Evolutionary conservation across 1,139 yeast species (phyloP).

Genomic region (Pichia sp.): DNA sequence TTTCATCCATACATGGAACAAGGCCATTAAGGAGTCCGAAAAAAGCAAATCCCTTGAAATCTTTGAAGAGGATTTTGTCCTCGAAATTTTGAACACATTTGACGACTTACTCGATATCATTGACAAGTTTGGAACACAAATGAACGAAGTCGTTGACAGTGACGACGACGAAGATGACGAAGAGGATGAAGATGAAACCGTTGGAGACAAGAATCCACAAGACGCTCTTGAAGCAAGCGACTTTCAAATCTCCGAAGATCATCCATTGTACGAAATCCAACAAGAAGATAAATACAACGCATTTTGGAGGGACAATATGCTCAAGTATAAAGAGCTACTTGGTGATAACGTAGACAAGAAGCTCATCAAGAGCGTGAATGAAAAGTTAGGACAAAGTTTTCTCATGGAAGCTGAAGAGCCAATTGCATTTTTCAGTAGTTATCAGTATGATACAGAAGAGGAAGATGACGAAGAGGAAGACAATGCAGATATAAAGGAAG

Average conservation of each 20-base stretch:
- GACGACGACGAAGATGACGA: conserved; percentile 35
- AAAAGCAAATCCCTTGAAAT: conserved; percentile 15
- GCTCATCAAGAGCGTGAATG: conserved; percentile 22
- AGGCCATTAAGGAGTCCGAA: conserved; percentile 29
- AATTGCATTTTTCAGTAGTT: conserved; percentile 44
- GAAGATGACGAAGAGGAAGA: conserved; percentile 39
- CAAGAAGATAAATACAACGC: conserved; percentile 34
- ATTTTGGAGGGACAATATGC: conserved; percentile 53
- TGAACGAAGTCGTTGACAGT: conserved; percentile 45
- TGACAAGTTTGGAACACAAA: conserved; percentile 53
- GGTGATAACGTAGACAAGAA: conserved; percentile 15
- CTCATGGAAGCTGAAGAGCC: conserved; percentile 61
- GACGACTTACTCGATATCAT: conserved; percentile 63
- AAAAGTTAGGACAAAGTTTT: conserved; percentile 53
- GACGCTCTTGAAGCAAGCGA: conserved; percentile 16
- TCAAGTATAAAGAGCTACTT: conserved; percentile 36
- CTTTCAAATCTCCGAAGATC: conserved; percentile 36
- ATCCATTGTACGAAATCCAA: conserved; percentile 43
- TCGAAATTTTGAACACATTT: conserved; percentile 22
- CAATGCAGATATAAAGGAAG: conserved; percentile 10
- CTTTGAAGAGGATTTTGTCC: conserved; percentile 19
- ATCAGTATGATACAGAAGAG: conserved; percentile 41
- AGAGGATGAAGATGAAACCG: conserved; percentile 21
- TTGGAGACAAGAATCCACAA: conserved; percentile 24
- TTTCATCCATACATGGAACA: conserved; percentile 10